A percentile compares a stretch with the other conserved stretches of the same genome.
phyloP scores from a whole-genome alignment of 2,329 filamentous ascomycete species.

The Cladosporium halotolerans region DNA sequence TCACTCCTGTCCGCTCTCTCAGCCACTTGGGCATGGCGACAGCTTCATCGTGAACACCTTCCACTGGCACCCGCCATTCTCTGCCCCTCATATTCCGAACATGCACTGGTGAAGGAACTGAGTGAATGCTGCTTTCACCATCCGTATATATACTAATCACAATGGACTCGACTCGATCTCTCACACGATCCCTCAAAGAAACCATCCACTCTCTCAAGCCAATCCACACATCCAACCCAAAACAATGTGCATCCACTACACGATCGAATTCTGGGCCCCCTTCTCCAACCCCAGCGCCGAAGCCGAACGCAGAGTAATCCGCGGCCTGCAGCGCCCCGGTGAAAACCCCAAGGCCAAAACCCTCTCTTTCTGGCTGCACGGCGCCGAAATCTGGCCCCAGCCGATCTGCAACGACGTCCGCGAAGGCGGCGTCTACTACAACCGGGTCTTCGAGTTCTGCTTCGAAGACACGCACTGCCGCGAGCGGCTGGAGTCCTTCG shows the following conservation, averaged over 20 bases:
- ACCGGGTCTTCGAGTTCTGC: constrained; percentile 1
- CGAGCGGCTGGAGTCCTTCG: not conserved
- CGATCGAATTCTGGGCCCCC: constrained; percentile 1
- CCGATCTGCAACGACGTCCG: not conserved
- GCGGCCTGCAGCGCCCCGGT: not conserved
- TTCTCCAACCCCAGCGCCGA: not conserved
- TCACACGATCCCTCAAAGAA: no score
- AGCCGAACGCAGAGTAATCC: not conserved
- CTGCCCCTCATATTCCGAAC: not conserved
- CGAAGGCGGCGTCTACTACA: not conserved
- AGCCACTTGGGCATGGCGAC: no score
- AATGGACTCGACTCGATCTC: no score
- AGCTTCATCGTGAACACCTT: no score
- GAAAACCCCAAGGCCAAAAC: not conserved
- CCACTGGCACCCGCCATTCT: no score
- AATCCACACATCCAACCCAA: not conserved
- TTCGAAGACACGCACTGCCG: not conserved
- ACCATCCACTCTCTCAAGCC: no score
- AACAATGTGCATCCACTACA: constrained; percentile 4
- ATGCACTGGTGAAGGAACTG: not conserved
- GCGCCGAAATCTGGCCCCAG: not conserved
- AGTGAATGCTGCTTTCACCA: not conserved
- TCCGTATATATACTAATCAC: no score
- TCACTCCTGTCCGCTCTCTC: not conserved
- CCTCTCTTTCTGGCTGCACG: not conserved